These are phyloP conservation scores for Zygoascus hellenicus DNA, from an alignment of 1,139 yeast species.

Conservation along the genomic window DNA sequence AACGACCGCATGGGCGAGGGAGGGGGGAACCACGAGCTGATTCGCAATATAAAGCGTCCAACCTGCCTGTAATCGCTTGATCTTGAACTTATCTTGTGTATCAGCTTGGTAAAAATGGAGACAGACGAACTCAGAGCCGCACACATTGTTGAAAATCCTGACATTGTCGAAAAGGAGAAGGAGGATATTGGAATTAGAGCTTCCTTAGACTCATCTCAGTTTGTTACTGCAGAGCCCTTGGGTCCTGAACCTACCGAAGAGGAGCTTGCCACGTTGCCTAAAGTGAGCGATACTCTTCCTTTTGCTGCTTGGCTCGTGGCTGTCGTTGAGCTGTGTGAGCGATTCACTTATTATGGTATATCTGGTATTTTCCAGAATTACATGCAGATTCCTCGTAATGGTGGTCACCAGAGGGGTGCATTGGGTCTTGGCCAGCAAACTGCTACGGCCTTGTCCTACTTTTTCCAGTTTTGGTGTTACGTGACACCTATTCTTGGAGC, in stretches of 20 bases:
- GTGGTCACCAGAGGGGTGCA: slow-evolving; percentile 52
- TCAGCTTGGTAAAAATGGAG: no score
- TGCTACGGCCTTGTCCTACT: slow-evolving; percentile 70
- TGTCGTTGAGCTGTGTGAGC: slow-evolving; percentile 71
- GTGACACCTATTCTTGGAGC: slow-evolving; percentile 77
- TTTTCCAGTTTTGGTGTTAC: slow-evolving; percentile 80
- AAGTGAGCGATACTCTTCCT: slow-evolving; percentile 40
- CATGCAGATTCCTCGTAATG: slow-evolving; percentile 45
- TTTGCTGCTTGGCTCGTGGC: slow-evolving; percentile 65
- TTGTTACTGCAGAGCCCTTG: slow-evolving; percentile 25
- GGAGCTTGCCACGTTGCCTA: slow-evolving; percentile 44
- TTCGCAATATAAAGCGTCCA: no score
- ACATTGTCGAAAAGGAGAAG: not conserved
- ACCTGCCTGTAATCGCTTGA: no score
- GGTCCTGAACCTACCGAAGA: slow-evolving; percentile 38
- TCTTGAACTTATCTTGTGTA: no score
- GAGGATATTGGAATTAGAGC: not conserved
- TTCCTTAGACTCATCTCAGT: slow-evolving; percentile 2
- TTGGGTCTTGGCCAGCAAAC: slow-evolving; percentile 55
- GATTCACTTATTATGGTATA: slow-evolving; percentile 80
- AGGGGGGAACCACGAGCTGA: no score
- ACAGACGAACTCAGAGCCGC: slow-evolving; percentile 1
- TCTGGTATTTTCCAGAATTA: slow-evolving; percentile 74
- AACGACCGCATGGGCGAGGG: no score
- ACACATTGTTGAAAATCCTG: not conserved